Conservation (phyloP, 495 filamentous ascomycete species). For the Cudoniella acicularis region DNA sequence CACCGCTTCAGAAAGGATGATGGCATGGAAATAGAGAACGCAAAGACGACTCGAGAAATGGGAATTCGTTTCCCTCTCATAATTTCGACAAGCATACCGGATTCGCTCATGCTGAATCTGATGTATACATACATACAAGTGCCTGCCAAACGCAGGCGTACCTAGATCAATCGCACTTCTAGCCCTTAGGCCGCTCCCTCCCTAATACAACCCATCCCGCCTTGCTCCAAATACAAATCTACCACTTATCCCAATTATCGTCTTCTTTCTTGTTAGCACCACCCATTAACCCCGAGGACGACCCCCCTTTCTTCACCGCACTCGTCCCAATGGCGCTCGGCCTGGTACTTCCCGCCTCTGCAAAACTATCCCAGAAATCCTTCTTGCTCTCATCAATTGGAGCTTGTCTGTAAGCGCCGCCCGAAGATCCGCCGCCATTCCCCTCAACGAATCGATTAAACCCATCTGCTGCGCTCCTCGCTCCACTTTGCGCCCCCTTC, state of each 20-base stretch:
- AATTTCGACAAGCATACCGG: too few relatives aligned
- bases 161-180: too few relatives aligned
- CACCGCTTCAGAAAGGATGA: too few relatives aligned
- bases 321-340: constrained; percentile 38
- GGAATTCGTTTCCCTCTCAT: too few relatives aligned
- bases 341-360: constrained; percentile 28
- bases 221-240: background rate
- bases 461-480: constrained; percentile 66
- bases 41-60: too few relatives aligned
- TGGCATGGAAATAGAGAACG: too few relatives aligned
- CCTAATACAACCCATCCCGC: background rate
- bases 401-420: constrained; percentile 13
- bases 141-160: too few relatives aligned
- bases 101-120: too few relatives aligned
- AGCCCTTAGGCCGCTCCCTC: too few relatives aligned
- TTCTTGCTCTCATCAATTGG: constrained; percentile 60
- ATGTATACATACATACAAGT: too few relatives aligned
- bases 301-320: constrained; percentile 26
- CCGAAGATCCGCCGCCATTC: constrained; percentile 35
- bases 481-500: constrained; percentile 54
- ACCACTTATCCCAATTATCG: constrained; percentile 33
- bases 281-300: constrained; percentile 4
- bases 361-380: constrained; percentile 89
- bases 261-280: constrained; percentile 26
- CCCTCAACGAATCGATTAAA: constrained; percentile 80